Base-by-base conservation (phyloP, 331 rosid species). In the Rosa hybrid region DNA sequence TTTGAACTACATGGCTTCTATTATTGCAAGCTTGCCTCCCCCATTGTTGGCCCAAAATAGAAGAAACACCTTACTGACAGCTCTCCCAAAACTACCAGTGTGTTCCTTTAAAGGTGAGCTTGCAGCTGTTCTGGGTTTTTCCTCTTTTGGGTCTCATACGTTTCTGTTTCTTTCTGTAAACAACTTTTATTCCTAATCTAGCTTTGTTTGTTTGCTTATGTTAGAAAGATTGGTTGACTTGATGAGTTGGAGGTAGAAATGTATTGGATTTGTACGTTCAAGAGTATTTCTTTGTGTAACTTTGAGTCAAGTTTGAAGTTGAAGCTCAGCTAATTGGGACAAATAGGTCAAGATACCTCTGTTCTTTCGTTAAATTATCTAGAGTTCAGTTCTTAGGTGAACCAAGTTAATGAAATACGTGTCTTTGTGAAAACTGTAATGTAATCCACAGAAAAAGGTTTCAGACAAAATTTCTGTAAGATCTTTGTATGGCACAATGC, bases 1-100 rank as follows among this genome's bases (percentile, higher is more conserved):
- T 74, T 25, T 77, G 74, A 51, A 51, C 20, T 51, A 76, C 80
- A 92, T 91, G 98, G 93, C 97, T 82, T 90, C 97, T 78, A 81
- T 89, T 72, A 74, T 83, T 83, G 86, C 93, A 71, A 87, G 78
- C 82, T 84, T 93, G 86, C 81, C 84, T 49, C 88, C 93, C 42
- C 88, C 87, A 68, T 84, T 93, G 81, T 73, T 89, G 84, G 62
- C 80, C 57, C 90, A 75, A 71, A 78, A 72, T 70, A 84, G 81
- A 85, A 86, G 75, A 44, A 59, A 21, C 23, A 80, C 84, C 18
- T 49, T 81, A 68, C 78, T 86, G 6, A 74, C 50, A 0, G 80
- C 64, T 80, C 74, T 71, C 70, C 83, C 84, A 57, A 83, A 68
- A 77, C 84, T 59, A 82, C 81, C 82, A 46, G 54, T 88, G 81